Evolutionary conservation across 2,329 filamentous ascomycete genomes (phyloP), one percentile per base, ranked within the genome.

Genomic region (Tolypocladium album): DNA sequence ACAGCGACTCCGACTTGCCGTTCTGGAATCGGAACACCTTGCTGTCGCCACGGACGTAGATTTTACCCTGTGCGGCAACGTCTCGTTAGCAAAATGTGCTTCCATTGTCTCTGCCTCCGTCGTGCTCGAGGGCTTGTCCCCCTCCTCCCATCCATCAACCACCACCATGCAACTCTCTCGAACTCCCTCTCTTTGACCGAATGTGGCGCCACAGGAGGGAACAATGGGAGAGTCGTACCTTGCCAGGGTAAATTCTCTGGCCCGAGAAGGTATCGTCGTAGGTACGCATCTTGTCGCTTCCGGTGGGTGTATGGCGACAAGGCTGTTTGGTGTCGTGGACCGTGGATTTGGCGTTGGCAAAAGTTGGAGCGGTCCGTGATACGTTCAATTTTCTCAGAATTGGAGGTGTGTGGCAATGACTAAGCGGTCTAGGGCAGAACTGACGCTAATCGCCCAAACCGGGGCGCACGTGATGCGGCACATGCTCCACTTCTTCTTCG

Each of bases 21-120:
- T 96, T 97, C 83, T 96, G 92, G 90, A 99, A 99, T 78, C 94
- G 92, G 90, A 99, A 99, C 86, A 97, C 88, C 87, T 97, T 99
- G 92, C 90, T 96, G 87, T 99, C 94, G 78, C 93, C 92, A 81
- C 94, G 92, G 86, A 99, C 84, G 85, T 93, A 99, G 84, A 99
- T 89, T 86, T 97, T 97, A 85, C 94, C 94, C 94, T 97, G 77
- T 75, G 74, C 58, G 61, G 65, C 58, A 63, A 24, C 43, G 57
- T 62, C 36, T 61, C 55, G 67, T 74, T 70, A 74, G 71, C 66
- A 45, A 53, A 20, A 20, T 34, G n/a, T 57, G 60, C 55, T 17
- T 38, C 5, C 50, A 22, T 55, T 36, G 31, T 15, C 34, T 24
- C n/a, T 58, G 22, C 24, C 24, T 52, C 17, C 40, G 4, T n/a